phyloP scores from a whole-genome alignment of 352 stramenopile genomes.

The Phytophthora constricta region DNA sequence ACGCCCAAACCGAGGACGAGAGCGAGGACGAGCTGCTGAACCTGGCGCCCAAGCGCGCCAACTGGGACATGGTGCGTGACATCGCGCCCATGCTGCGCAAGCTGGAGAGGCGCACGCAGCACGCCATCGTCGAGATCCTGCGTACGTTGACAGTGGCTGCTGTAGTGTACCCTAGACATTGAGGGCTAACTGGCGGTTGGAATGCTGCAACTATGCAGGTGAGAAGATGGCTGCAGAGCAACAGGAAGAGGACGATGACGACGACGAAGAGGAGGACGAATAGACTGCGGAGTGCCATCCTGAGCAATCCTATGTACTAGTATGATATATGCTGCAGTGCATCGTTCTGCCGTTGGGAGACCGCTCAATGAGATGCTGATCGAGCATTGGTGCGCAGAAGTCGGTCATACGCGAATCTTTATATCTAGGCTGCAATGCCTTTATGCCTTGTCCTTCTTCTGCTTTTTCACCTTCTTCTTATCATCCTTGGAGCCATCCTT shows the following conservation, averaged over 20 bases:
- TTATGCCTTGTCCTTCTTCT: conserved; percentile 55
- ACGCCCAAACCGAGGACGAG: conserved; percentile 44
- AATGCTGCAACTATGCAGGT: conserved; percentile 41
- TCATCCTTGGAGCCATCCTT: conserved; percentile 73
- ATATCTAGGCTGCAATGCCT: conserved; percentile 1
- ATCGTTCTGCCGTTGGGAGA: too few species aligned
- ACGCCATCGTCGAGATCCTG: conserved; percentile 87
- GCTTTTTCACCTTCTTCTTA: conserved; percentile 60
- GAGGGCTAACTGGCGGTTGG: neutral
- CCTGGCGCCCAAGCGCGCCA: conserved; percentile 83
- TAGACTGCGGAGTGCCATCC: conserved; percentile 26
- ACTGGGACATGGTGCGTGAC: conserved; percentile 89
- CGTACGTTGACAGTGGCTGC: conserved; percentile 46
- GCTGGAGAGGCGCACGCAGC: conserved; percentile 84
- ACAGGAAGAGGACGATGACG: conserved; percentile 59
- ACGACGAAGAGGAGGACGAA: conserved; percentile 59
- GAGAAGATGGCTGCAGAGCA: conserved; percentile 85
- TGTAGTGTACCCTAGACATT: conserved; percentile 7
- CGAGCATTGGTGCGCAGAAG: too few species aligned
- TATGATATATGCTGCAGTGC: too few species aligned
- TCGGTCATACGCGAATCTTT: conserved; percentile 8
- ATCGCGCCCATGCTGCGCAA: conserved; percentile 90
- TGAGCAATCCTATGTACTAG: conserved; percentile 34
- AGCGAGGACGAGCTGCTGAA: conserved; percentile 74
- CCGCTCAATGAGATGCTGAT: too few species aligned